These are phyloP conservation scores for Juncus inflexus DNA, from an alignment of 176 grass and related monocot species.

Conservation along the genomic window DNA sequence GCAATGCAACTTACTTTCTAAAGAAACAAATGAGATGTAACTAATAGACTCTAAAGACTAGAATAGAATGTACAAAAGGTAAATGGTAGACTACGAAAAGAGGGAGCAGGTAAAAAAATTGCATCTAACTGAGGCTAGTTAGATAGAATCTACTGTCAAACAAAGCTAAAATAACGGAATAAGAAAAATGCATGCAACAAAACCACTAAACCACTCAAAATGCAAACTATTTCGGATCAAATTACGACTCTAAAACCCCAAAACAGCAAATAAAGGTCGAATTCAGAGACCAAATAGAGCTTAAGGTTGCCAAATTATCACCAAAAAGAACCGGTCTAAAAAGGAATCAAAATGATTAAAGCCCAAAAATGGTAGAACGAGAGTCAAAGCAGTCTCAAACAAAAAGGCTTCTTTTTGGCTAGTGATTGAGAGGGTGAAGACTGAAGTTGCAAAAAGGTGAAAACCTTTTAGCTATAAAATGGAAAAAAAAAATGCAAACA, in stretches of 20 bases:
- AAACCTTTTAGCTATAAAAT: slow-evolving; percentile 2
- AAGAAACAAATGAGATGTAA: neutral
- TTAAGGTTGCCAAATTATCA: slow-evolving; percentile 2
- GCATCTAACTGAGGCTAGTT: neutral
- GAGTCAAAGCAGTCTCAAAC: neutral
- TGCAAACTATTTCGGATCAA: slow-evolving; percentile 4
- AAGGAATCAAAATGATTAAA: slow-evolving; percentile 4
- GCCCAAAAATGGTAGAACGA: slow-evolving; percentile 2
- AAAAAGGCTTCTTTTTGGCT: slow-evolving; percentile 6
- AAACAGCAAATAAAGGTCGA: neutral
- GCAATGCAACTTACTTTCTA: neutral
- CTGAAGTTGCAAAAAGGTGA: neutral
- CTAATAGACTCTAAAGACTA: neutral
- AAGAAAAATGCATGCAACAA: neutral
- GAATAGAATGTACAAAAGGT: neutral
- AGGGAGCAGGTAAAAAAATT: neutral
- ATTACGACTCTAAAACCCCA: slow-evolving; percentile 10
- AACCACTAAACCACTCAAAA: slow-evolving; percentile 27
- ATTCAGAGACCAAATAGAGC: neutral
- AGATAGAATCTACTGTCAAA: neutral
- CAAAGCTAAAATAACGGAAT: neutral
- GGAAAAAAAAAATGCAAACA: neutral
- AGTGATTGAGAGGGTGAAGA: slow-evolving; percentile 17
- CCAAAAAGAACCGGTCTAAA: slow-evolving; percentile 5
- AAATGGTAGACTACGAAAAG: neutral